Percentiles rank a stretch among this genome's conserved stretches.
Conservation (phyloP, 1,284 basidiomycete genomes). For the Stygiomarasmius scandens region DNA sequence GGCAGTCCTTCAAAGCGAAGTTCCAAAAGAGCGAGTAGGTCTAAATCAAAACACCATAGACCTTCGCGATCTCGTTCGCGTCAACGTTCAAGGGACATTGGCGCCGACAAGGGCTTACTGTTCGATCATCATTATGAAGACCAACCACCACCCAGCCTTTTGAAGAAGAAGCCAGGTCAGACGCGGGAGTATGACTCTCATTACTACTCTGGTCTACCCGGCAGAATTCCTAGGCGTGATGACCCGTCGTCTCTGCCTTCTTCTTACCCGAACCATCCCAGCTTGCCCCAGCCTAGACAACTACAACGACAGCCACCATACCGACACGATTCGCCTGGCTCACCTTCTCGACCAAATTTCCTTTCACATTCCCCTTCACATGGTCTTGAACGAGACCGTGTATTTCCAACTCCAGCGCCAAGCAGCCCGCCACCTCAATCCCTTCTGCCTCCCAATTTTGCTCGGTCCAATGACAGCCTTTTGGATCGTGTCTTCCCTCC, state of each 20-base stretch:
- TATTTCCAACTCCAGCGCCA: background rate
- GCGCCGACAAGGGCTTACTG: slow-evolving; percentile 13
- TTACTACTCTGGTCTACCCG: background rate
- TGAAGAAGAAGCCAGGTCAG: slow-evolving; percentile 15
- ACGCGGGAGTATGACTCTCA: background rate
- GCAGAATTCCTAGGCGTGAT: background rate
- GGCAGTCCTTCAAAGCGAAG: slow-evolving; percentile 7
- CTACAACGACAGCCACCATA: background rate
- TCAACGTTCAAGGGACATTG: slow-evolving; percentile 17
- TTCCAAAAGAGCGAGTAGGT: slow-evolving; percentile 5
- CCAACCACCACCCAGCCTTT: slow-evolving; percentile 25
- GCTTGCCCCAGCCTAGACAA: slow-evolving; percentile 3
- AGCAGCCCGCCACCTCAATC: slow-evolving; percentile 5
- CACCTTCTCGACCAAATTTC: background rate
- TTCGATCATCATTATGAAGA: slow-evolving; percentile 16
- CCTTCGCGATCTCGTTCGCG: slow-evolving; percentile 10
- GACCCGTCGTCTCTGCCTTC: slow-evolving; percentile 14
- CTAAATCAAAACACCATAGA: slow-evolving; percentile 1
- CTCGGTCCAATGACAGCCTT: slow-evolving; percentile 15
- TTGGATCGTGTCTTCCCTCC: slow-evolving; percentile 18
- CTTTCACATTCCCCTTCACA: slow-evolving; percentile 1
- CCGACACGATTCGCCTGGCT: background rate
- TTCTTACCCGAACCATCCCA: slow-evolving; percentile 9
- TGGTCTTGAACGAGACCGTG: background rate
- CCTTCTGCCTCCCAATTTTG: slow-evolving; percentile 2